phyloP scores from a whole-genome alignment of 108 stramenopile genomes.

The Cyclostephanos tholiformis region DNA sequence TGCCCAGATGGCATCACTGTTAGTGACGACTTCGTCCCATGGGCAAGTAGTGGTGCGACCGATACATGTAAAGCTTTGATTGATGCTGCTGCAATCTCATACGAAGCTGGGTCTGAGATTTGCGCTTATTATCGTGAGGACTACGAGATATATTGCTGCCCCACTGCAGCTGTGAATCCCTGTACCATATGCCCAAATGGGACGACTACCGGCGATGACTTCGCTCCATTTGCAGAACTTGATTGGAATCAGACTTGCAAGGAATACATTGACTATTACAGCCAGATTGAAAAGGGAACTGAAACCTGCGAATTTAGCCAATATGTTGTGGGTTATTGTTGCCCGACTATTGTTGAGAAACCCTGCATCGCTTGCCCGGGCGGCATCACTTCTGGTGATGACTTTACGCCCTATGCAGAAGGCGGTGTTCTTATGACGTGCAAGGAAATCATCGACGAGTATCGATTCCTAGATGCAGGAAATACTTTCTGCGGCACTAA shows the following conservation, averaged over 20 bases:
- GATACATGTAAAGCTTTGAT: neutral
- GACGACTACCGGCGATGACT: neutral
- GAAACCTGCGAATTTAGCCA: neutral
- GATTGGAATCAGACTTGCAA: neutral
- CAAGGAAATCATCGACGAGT: neutral
- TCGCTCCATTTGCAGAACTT: neutral
- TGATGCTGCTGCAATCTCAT: too few relatives aligned
- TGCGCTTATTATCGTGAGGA: too few relatives aligned
- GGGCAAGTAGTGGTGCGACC: neutral
- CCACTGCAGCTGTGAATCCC: neutral
- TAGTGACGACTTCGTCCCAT: neutral
- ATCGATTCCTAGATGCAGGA: neutral
- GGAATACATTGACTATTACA: neutral
- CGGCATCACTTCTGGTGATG: constrained; percentile 1
- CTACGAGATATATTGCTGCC: neutral
- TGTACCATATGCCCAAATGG: constrained; percentile 1
- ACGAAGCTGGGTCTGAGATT: too few relatives aligned
- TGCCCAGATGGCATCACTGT: neutral
- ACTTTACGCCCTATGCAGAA: neutral
- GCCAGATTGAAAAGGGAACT: neutral
- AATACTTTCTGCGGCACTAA: neutral
- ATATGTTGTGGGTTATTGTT: neutral
- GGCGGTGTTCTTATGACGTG: neutral
- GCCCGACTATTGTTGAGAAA: neutral
- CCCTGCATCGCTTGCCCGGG: neutral